Base-by-base conservation (phyloP, 2,329 filamentous ascomycete species). In the Penicillium expansum region DNA sequence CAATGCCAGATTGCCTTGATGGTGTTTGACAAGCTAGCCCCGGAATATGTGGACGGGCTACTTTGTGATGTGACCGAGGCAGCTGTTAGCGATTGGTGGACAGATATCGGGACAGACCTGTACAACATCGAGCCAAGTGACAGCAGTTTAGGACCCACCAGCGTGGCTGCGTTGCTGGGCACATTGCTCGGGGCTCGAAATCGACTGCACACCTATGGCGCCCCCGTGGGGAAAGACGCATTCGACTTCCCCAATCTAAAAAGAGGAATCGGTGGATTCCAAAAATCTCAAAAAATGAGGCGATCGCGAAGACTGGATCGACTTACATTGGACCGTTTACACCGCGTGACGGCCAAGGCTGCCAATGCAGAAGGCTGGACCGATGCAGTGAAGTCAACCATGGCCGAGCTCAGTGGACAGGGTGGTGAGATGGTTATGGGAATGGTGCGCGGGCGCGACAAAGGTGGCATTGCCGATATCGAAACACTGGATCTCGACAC, bases 1-100 rank as follows among this genome's bases (percentile, higher is more conserved):
- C 81, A 96, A 32, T 97, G 92, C 65, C 94, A 99, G 73, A 85
- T 91, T 33, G 92, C 94, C 0, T 77, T 99, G 57, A 88, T 90
- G 69, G 80, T 97, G 58, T 99, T 97, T 74, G 90, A 88, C 52
- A 91, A 92, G 71, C 79, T 97, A 6, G 87, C 90, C n/a, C 83
- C 88, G 30, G 90, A 92, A 62, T 97, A 96, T 71, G 90, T 91
- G 8, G 94, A 99, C 68, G 94, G 94, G 0, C 77, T 97, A 24
- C 82, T 99, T 3, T 99, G 94, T 72, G 94, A 99, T 76, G 82
- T 94, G 42, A 97, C 94, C 0, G 94, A 99, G 72, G 87, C 83
- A 60, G 91, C 92, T 1, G 86, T 97, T 66, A 88, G 87, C 60
- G 90, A 97, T 72, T 99, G 94, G 94, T 97, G 94, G 94, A 87